Percentiles rank a stretch among this genome's conserved stretches.
Conservation (phyloP, 345 rosid species). For the Eucalyptus viminalis region DNA sequence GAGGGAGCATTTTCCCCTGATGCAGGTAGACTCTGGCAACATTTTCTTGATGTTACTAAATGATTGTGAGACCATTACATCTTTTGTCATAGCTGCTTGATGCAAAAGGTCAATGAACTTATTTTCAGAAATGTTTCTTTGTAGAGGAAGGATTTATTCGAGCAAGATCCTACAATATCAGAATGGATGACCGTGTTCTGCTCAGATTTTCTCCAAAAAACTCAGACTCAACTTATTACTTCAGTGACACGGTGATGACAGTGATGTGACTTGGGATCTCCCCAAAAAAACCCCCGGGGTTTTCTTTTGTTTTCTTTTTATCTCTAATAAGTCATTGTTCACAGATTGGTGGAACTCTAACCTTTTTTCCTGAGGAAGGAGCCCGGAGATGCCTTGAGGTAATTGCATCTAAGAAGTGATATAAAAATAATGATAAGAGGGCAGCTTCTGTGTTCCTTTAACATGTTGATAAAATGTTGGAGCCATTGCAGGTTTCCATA, state of each 20-base stretch:
- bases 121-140: conserved; percentile 35
- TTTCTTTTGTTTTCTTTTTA: neutral
- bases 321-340: neutral
- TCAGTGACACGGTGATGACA: conserved; percentile 71
- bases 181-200: conserved; percentile 85
- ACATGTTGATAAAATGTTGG: neutral
- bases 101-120: conserved; percentile 16
- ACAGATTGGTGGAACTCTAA: conserved; percentile 97
- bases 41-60: neutral
- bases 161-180: conserved; percentile 96
- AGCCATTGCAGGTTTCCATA: conserved; percentile 50
- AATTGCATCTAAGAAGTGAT: neutral
- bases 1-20: conserved; percentile 31
- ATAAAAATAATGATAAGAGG: neutral
- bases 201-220: conserved; percentile 90
- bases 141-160: conserved; percentile 92
- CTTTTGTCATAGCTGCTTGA: neutral
- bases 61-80: neutral
- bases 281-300: too few species aligned
- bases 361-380: conserved; percentile 85
- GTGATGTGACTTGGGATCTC: neutral
- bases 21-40: conserved; percentile 38
- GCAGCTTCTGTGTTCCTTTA: neutral
- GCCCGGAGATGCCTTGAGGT: conserved; percentile 95
- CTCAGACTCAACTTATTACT: conserved; percentile 85